Evolutionary conservation across 2,329 filamentous ascomycete species (phyloP).

Genomic region (Paramyrothecium roridum): DNA sequence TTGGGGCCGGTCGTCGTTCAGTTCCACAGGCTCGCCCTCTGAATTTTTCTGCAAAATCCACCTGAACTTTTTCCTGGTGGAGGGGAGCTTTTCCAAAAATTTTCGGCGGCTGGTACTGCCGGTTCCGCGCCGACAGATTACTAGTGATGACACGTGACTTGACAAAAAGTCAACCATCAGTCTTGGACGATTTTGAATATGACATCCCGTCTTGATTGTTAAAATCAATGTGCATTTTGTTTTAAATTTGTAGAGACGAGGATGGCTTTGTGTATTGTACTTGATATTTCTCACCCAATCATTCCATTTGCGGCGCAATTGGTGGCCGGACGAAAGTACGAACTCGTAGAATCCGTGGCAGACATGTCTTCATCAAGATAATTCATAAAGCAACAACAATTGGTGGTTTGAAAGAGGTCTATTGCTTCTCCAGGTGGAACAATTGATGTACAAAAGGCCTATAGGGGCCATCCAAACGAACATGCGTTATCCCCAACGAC

Average conservation of each 20-base stretch:
- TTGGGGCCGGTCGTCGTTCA: not conserved
- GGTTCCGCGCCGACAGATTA: conserved; percentile 13
- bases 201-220: too few species aligned
- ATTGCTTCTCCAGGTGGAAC: conserved; percentile 34
- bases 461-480: conserved; percentile 26
- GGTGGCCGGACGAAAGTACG: too few species aligned
- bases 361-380: too few species aligned
- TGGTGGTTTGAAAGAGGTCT: conserved; percentile 23
- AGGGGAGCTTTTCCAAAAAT: conserved; percentile 17
- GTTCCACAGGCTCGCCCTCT: conserved; percentile 19
- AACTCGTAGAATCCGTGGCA: too few species aligned
- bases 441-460: conserved; percentile 38
- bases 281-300: too few species aligned
- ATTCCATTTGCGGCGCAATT: too few species aligned
- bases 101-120: conserved; percentile 27
- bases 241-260: too few species aligned
- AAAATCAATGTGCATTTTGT: too few species aligned
- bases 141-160: conserved; percentile 13
- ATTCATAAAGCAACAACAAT: not conserved
- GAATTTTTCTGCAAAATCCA: conserved; percentile 23
- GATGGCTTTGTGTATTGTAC: too few species aligned
- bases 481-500: conserved; percentile 11
- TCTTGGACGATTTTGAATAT: too few species aligned
- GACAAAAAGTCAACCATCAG: not conserved
- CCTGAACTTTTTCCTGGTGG: conserved; percentile 26